These are phyloP conservation scores for Jatropha multifida DNA, from an alignment of 441 rosid species.

Conservation along the genomic window DNA sequence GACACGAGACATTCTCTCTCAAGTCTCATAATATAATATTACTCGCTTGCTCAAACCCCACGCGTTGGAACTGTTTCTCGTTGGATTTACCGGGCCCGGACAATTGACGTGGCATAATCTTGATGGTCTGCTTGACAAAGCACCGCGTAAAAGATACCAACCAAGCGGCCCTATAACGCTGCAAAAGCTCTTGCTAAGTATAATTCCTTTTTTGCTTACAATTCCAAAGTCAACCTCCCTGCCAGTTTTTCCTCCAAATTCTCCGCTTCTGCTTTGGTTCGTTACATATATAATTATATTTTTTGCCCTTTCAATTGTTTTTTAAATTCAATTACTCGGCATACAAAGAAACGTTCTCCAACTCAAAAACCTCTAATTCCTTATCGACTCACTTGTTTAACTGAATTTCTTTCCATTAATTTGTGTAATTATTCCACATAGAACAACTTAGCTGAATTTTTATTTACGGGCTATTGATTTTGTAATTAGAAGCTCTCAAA, in stretches of 20 bases:
- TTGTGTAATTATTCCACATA: background rate
- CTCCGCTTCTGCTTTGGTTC: background rate
- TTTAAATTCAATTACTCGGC: background rate
- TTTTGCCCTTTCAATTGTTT: background rate
- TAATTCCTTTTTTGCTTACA: background rate
- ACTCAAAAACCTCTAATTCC: background rate
- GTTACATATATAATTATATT: too few relatives aligned
- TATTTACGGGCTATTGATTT: background rate
- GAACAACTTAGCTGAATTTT: background rate
- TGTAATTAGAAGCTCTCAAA: background rate
- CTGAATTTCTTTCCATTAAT: background rate
- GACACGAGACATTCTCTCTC: too few relatives aligned
- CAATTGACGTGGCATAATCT: background rate
- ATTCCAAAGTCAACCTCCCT: background rate
- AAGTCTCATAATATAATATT: too few relatives aligned
- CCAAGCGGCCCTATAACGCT: too few relatives aligned
- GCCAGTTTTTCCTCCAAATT: background rate
- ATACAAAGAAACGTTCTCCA: background rate
- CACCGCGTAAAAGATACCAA: background rate
- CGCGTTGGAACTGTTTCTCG: too few relatives aligned
- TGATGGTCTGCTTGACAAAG: background rate
- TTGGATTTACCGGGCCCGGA: too few relatives aligned
- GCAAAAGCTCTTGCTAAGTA: too few relatives aligned
- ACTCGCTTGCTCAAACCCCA: too few relatives aligned
- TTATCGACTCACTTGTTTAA: background rate